Percentiles rank a stretch among this genome's conserved stretches.
Conservation (phyloP, 2,329 filamentous ascomycete species). For the Parastagonospora nodorum region DNA sequence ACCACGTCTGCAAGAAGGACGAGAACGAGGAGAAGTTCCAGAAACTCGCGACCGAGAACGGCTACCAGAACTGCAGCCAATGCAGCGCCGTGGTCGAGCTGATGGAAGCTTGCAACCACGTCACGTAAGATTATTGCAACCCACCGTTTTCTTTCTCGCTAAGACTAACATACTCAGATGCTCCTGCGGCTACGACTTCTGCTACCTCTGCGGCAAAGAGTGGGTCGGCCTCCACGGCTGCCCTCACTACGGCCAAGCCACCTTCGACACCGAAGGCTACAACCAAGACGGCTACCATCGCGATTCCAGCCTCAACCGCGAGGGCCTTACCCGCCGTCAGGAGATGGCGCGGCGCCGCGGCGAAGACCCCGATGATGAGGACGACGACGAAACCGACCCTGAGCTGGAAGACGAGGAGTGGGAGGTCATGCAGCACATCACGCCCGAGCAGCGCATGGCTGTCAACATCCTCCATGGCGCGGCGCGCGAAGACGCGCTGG, state of each 20-base stretch:
- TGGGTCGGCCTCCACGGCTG: slow-evolving; percentile 39
- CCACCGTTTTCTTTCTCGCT: background rate
- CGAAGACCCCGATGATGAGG: slow-evolving; percentile 12
- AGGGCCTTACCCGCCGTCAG: slow-evolving; percentile 25
- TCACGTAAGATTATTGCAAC: slow-evolving; percentile 20
- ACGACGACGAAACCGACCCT: slow-evolving; percentile 4
- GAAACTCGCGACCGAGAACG: slow-evolving; percentile 25
- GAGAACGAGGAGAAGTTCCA: slow-evolving; percentile 33
- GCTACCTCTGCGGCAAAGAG: slow-evolving; percentile 39
- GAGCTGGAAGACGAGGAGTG: slow-evolving; percentile 8
- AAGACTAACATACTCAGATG: slow-evolving; percentile 17
- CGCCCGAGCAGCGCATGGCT: slow-evolving; percentile 8
- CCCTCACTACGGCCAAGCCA: slow-evolving; percentile 30
- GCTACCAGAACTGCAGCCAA: slow-evolving; percentile 34
- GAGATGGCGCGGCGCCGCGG: slow-evolving; percentile 4
- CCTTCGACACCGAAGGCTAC: slow-evolving; percentile 38
- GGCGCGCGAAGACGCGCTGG: slow-evolving; percentile 16
- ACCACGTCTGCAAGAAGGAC: slow-evolving; percentile 26
- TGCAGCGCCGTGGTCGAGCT: slow-evolving; percentile 36
- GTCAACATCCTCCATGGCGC: slow-evolving; percentile 14
- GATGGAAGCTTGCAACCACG: slow-evolving; percentile 42
- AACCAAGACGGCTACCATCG: slow-evolving; percentile 39
- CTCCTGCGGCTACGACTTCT: slow-evolving; percentile 36
- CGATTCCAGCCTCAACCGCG: slow-evolving; percentile 30
- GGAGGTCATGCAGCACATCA: slow-evolving; percentile 22